Evolutionary conservation across 129 eudicot genomes (phyloP).

Genomic region (carrot (Daucus carota)): DNA sequence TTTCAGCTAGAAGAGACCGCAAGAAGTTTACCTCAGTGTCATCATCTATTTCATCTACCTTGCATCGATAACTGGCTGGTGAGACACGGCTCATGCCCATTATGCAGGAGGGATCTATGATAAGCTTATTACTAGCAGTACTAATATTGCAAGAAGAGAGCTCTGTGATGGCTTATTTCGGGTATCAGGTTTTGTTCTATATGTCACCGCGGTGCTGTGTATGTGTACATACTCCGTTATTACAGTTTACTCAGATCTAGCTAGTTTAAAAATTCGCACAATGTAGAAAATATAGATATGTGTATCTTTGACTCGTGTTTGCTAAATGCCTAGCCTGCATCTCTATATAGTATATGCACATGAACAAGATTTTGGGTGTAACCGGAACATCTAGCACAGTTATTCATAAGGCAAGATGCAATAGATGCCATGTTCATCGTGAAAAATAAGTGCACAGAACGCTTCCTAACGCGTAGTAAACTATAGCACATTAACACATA

Average conservation of each 20-base stretch:
- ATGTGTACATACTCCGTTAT: constrained; percentile 16
- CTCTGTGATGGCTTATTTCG: constrained; percentile 18
- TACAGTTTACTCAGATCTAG: constrained; percentile 27
- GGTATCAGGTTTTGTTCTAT: constrained; percentile 15
- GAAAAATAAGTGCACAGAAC: too few species aligned
- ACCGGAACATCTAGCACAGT: too few species aligned
- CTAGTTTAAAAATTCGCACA: constrained; percentile 21
- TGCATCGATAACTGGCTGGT: constrained; percentile 93
- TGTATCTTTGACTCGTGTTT: too few species aligned
- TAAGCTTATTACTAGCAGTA: not conserved
- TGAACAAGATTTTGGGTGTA: too few species aligned
- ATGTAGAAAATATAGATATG: constrained; percentile 13
- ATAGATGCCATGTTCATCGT: too few species aligned
- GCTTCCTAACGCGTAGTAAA: too few species aligned
- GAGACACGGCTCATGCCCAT: constrained; percentile 92
- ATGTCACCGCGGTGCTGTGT: not conserved
- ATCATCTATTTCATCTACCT: constrained; percentile 91
- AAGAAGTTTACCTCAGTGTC: constrained; percentile 86
- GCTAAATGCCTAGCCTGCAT: too few species aligned
- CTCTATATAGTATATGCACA: too few species aligned
- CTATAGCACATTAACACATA: too few species aligned
- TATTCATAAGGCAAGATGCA: too few species aligned
- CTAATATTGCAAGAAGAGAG: constrained; percentile 10
- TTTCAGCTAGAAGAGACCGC: constrained; percentile 72
- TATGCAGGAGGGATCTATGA: constrained; percentile 88